Base-by-base conservation (phyloP, 306 rosid genomes). In the Mimosa pudica region DNA sequence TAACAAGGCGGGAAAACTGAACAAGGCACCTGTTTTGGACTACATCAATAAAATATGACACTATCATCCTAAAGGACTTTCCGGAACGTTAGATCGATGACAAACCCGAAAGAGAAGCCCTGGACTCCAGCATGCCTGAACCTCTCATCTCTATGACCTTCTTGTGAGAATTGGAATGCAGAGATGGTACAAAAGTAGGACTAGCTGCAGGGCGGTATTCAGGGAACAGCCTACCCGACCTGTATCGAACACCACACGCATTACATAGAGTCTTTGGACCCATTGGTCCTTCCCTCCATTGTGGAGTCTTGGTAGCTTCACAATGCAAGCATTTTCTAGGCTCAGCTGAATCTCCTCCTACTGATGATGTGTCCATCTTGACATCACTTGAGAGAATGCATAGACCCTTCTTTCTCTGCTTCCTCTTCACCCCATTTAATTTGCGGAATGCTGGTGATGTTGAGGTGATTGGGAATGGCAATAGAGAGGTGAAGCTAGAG, bases 201-300 rank as follows among this genome's bases (percentile, higher is more conserved):
- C 98, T 93, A 38, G 89, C 91, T 5, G 94, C 94, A 0, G 98
- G 98, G 14, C 98, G 88, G 83, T 93, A 93, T 84, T 93, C 98
- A 0, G 98, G 98, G 61, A 78, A 89, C 75, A 93, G 92, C 70
- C 94, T 94, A 24, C 98, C 98, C 0, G 94, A 88, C 88, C 98
- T 86, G 80, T 83, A 91, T n/a, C 97, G 93, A 73, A 93, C 98
- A 3, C 98, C 98, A 20, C 98, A 93, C 13, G 98, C 98, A 79
- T 93, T 93, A 88, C 98, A 93, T 0, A 93, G 88, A 7, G 98
- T 93, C 80, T 93, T 93, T 1, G 98, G 98, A 10, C 98, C 98
- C 76, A 84, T 82, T 7, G 98, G 97, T 4, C 98, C 98, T 83
- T 93, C 98, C 76, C 98, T 83, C 98, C 98, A 93, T 62, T 91